These are phyloP conservation scores for Vigna unguiculata DNA, from an alignment of 306 rosid genomes.

Conservation along the genomic window DNA sequence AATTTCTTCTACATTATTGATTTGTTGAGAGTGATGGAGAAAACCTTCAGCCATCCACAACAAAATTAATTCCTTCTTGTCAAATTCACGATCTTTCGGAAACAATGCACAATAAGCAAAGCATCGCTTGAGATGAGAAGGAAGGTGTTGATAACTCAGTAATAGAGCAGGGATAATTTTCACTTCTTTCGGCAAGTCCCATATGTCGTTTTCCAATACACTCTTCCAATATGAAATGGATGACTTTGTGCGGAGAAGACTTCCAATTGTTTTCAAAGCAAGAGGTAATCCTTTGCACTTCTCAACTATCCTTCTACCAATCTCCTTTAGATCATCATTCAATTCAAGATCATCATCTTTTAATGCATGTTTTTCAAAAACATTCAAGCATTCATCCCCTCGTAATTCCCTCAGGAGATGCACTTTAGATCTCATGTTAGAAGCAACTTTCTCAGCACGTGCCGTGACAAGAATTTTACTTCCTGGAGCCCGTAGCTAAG, in stretches of 20 bases:
- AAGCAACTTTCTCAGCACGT: neutral
- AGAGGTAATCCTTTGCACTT: neutral
- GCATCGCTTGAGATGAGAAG: slow-evolving; percentile 24
- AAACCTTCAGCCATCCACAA: slow-evolving; percentile 20
- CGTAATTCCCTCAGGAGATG: neutral
- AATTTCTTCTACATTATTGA: neutral
- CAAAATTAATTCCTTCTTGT: neutral
- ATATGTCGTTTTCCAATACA: neutral
- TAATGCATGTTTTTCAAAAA: neutral
- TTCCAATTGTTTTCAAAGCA: neutral
- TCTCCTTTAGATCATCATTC: neutral
- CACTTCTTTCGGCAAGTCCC: neutral
- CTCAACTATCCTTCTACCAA: neutral
- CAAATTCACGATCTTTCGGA: neutral
- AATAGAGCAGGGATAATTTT: neutral
- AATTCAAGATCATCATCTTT: neutral
- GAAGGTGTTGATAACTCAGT: slow-evolving; percentile 13
- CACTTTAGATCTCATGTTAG: neutral
- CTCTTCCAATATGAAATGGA: neutral
- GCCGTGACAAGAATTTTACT: slow-evolving; percentile 19
- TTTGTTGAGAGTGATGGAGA: neutral
- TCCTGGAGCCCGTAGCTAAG: neutral
- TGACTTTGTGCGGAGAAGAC: neutral
- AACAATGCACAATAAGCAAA: slow-evolving; percentile 19
- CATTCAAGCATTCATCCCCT: neutral